Evolutionary conservation across 805 yeast species (phyloP), one percentile per base, ranked within the genome.

Genomic region (Lipomyces yamadae): DNA sequence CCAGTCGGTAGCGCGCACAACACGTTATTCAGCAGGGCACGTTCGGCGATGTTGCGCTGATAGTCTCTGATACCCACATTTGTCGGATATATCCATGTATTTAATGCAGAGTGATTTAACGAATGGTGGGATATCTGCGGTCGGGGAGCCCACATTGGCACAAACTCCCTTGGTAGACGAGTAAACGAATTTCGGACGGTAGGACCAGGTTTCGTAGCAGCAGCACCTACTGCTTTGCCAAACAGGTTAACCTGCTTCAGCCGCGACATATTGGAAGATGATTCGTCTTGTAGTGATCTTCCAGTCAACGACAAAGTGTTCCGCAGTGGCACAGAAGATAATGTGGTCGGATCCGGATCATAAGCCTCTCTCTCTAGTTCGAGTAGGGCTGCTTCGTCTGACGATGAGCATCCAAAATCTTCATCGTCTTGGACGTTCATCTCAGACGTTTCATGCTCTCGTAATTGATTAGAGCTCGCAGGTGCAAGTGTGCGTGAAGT

Each of bases 1-100:
- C 99, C 99, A 0, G 99, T 95, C 0, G 99, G 99, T 15, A 95
- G 84, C 0, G 98, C 96, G 75, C 96, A 94, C 32, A 95, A 80
- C 2, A 89, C 76, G 74, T 95, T 95, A 68, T 87, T 82, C 73
- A 84, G 86, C 48, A 95, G 79, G 0, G 97, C 88, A 65, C 86
- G 84, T 57, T 82, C 80, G 2, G 92, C 91, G 63, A 95, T 92
- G 70, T 88, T 88, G 74, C 82, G 87, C 78, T 95, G 99, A 76
- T 96, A 95, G 67, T 92, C 97, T 75, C 99, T 85, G 0, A 89
- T 81, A 67, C 90, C 90, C 70, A 85, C 85, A 74, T 95, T 94
- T 0, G 92, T 86, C 0, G 99, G 99, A 75, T 96, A 95, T 0
- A 91, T 79, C 73, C 87, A 91, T 0, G 85, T 79, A 1, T 71